phyloP scores from a whole-genome alignment of 2,329 filamentous ascomycete species.

The Penicillium capsulatum region DNA sequence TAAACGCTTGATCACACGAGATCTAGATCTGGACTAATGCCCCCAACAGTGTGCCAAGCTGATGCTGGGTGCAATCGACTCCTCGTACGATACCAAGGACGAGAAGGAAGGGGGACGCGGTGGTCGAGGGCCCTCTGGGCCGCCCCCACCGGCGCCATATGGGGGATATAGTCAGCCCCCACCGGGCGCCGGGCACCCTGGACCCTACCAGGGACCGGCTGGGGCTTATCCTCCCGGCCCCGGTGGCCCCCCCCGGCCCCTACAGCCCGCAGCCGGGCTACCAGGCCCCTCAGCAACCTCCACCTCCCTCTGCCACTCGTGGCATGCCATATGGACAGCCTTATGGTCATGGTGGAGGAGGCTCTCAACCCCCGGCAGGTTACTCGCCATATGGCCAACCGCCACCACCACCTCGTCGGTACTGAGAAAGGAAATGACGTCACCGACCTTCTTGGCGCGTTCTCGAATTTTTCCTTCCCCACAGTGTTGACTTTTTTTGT shows the following conservation, averaged over 20 bases:
- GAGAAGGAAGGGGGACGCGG: constrained; percentile 50
- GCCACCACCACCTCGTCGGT: constrained; percentile 20
- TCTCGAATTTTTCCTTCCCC: constrained; percentile 3
- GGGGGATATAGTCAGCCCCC: constrained; percentile 29
- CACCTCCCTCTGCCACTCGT: neutral
- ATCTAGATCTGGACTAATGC: constrained; percentile 12
- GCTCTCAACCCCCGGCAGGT: constrained; percentile 14
- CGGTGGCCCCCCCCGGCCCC: neutral
- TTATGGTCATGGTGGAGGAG: constrained; percentile 1
- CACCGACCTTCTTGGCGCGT: constrained; percentile 4
- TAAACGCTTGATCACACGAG: neutral
- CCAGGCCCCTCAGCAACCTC: constrained; percentile 2
- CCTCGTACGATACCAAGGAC: constrained; percentile 62
- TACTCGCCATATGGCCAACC: constrained; percentile 9
- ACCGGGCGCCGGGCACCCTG: constrained; percentile 16
- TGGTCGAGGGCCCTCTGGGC: constrained; percentile 21
- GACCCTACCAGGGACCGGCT: constrained; percentile 14
- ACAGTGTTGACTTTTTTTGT: neutral
- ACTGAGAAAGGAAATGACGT: constrained; percentile 18
- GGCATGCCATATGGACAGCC: constrained; percentile 16
- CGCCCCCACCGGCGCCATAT: constrained; percentile 34
- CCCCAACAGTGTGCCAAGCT: constrained; percentile 55
- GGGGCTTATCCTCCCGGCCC: constrained; percentile 12
- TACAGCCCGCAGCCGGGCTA: constrained; percentile 4
- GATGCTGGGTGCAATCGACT: constrained; percentile 63